These are phyloP conservation scores for Debaryomyces castellii DNA, from an alignment of 805 yeast species.

Conservation along the genomic window DNA sequence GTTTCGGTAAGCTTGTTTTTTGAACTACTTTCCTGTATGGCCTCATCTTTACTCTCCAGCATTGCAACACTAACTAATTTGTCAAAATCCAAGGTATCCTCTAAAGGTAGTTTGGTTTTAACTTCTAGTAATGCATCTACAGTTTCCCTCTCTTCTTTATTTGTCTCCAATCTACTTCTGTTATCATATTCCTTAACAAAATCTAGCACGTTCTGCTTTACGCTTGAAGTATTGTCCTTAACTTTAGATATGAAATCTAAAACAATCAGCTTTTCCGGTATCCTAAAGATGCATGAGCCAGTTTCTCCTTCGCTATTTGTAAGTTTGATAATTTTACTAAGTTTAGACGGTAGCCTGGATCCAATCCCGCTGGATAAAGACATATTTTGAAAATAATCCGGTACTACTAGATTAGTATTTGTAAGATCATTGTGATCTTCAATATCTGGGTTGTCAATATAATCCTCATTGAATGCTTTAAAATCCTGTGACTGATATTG, in stretches of 20 bases:
- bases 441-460: conserved; percentile 4
- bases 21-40: conserved; percentile 7
- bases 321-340: conserved; percentile 19
- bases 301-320: conserved; percentile 17
- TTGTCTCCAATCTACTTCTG: conserved; percentile 13
- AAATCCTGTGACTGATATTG: conserved; percentile 27
- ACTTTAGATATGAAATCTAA: conserved; percentile 66
- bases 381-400: conserved; percentile 29
- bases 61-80: conserved; percentile 46
- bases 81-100: conserved; percentile 39
- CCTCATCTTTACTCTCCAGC: conserved; percentile 7
- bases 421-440: conserved; percentile 8
- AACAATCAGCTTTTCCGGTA: conserved; percentile 67
- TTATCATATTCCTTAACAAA: conserved; percentile 24
- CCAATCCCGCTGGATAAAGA: conserved; percentile 18
- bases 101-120: conserved; percentile 28
- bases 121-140: conserved; percentile 29
- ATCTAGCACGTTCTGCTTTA: conserved; percentile 21
- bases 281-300: conserved; percentile 53
- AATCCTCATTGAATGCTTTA: conserved; percentile 9
- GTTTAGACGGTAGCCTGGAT: conserved; percentile 16
- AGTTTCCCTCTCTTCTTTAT: conserved; percentile 15
- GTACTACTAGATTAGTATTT: conserved; percentile 20
- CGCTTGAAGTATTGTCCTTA: conserved; percentile 32
- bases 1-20: conserved; percentile 8